phyloP scores from a whole-genome alignment of 2,329 filamentous ascomycete species.

The Cercospora sesami region DNA sequence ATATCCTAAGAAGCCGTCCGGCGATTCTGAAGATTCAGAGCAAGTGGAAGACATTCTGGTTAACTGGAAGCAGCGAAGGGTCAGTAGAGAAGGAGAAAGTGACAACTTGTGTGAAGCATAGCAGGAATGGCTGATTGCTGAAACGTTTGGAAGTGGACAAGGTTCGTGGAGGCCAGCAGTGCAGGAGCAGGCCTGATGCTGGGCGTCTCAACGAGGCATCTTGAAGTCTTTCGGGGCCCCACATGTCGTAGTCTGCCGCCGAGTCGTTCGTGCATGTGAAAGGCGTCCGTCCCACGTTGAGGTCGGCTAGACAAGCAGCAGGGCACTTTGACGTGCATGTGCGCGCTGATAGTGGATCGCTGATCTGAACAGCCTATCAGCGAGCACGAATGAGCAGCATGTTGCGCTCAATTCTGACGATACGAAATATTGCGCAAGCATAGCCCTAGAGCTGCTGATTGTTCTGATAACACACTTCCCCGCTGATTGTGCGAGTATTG shows the following conservation, averaged over 20 bases:
- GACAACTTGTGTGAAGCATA: neutral
- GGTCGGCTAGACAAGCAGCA: constrained; percentile 11
- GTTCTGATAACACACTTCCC: constrained; percentile 7
- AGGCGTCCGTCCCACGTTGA: constrained; percentile 17
- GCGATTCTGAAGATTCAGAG: constrained; percentile 1
- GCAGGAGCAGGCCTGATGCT: neutral
- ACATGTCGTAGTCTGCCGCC: constrained; percentile 1
- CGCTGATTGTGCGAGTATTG: neutral
- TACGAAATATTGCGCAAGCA: constrained; percentile 6
- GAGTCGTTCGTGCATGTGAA: constrained; percentile 21
- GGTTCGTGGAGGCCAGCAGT: neutral
- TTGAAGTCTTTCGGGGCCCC: constrained; percentile 2
- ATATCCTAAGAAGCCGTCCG: neutral
- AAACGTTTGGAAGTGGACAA: constrained; percentile 5
- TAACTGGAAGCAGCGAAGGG: neutral
- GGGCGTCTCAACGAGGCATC: neutral
- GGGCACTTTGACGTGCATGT: constrained; percentile 18
- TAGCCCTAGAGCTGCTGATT: neutral
- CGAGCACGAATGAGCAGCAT: constrained; percentile 6
- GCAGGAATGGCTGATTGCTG: neutral
- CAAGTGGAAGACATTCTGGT: constrained; percentile 9
- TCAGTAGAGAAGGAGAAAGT: neutral
- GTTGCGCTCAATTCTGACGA: constrained; percentile 5
- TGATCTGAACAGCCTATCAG: constrained; percentile 8
- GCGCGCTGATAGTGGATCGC: constrained; percentile 5